phyloP scores from a whole-genome alignment of 2,329 filamentous ascomycete species.

The Scytalidium lignicola region DNA sequence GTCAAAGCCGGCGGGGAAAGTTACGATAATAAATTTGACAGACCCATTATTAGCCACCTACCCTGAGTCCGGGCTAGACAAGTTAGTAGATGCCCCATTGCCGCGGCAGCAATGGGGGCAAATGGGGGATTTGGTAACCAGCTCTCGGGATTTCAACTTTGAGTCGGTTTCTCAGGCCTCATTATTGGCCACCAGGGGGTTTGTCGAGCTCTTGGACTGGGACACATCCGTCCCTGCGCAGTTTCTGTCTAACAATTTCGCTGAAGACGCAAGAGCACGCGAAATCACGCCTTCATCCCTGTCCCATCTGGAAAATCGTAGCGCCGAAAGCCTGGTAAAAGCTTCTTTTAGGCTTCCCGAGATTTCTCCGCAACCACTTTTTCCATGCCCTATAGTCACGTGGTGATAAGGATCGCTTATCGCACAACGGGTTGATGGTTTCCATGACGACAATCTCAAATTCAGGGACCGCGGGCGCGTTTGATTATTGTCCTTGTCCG shows the following conservation, averaged over 20 bases:
- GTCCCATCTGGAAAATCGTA: neutral
- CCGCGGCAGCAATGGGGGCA: neutral
- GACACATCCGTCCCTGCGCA: neutral
- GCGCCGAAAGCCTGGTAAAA: neutral
- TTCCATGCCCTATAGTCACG: no score
- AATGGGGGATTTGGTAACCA: neutral
- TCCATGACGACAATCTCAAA: neutral
- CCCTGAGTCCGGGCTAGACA: neutral
- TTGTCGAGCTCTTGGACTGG: neutral
- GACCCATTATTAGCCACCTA: conserved; percentile 1
- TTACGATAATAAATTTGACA: conserved; percentile 12
- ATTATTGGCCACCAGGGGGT: neutral
- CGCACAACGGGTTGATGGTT: neutral
- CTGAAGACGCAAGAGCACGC: conserved; percentile 5
- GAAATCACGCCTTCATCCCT: conserved; percentile 15
- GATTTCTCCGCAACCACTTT: neutral
- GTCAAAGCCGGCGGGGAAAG: conserved; percentile 11
- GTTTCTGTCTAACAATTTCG: conserved; percentile 1
- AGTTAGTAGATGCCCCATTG: conserved; percentile 1
- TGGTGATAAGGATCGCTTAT: neutral
- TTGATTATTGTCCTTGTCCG: neutral
- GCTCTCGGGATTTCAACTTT: conserved; percentile 2
- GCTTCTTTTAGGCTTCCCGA: neutral
- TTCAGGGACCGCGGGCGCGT: neutral
- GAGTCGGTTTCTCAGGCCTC: neutral